Conservation (phyloP, 768 basidiomycete genomes). For the Leucocoprinus leucothites region DNA sequence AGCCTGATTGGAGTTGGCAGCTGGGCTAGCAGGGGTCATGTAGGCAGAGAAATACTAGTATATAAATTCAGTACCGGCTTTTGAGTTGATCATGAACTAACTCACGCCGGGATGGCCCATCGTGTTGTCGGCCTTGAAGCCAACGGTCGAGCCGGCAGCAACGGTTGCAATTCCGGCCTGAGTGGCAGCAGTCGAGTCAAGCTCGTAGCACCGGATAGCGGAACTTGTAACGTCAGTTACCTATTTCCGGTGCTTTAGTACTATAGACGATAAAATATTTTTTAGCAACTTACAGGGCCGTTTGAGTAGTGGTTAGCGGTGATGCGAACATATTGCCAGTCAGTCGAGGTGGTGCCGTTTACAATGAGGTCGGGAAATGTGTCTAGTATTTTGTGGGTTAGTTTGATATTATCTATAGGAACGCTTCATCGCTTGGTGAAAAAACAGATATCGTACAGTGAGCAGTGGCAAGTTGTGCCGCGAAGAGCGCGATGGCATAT, state of each 20-base stretch:
- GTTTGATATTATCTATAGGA: too few species aligned
- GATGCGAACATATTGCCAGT: conserved; percentile 34
- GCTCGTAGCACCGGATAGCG: conserved; percentile 34
- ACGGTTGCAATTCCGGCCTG: conserved; percentile 27
- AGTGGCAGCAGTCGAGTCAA: conserved; percentile 26
- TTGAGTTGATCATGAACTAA: background rate
- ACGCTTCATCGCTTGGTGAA: too few species aligned
- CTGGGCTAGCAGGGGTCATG: conserved; percentile 27
- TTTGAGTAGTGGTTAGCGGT: conserved; percentile 32
- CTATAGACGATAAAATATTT: too few species aligned
- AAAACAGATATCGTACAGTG: too few species aligned
- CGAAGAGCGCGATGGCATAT: background rate
- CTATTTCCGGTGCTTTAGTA: conserved; percentile 14
- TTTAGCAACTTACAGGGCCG: conserved; percentile 23
- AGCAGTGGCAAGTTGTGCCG: background rate
- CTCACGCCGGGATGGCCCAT: conserved; percentile 33
- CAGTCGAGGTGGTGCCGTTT: conserved; percentile 22
- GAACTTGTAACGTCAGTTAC: conserved; percentile 31
- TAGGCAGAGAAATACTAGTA: conserved; percentile 30
- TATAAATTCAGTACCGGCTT: background rate
- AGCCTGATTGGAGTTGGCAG: conserved; percentile 34
- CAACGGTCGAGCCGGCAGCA: conserved; percentile 27
- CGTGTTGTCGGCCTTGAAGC: conserved; percentile 28
- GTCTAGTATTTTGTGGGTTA: too few species aligned
- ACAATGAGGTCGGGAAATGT: conserved; percentile 28